These are phyloP conservation scores for Flaveria bidentis DNA, from an alignment of 129 eudicot species.

Conservation along the genomic window DNA sequence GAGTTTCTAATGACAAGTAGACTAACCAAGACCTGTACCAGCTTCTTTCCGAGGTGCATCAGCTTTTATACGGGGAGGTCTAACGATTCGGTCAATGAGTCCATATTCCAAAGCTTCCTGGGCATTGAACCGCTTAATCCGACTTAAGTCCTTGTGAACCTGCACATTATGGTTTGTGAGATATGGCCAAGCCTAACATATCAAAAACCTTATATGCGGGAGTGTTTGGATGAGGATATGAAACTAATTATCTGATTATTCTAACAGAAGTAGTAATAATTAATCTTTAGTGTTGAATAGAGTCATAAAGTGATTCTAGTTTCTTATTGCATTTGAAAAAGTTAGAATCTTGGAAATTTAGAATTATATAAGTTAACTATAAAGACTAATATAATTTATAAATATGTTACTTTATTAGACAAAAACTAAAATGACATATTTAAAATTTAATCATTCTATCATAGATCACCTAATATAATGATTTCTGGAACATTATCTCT, in stretches of 20 bases:
- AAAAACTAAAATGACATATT: background rate
- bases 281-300: background rate
- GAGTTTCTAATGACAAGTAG: background rate
- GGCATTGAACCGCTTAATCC: conserved; percentile 53
- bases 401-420: background rate
- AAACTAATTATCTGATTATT: background rate
- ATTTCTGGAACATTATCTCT: background rate
- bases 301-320: background rate
- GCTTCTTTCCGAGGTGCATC: conserved; percentile 49
- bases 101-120: conserved; percentile 82
- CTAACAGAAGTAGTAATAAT: background rate
- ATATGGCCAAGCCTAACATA: background rate
- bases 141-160: conserved; percentile 58
- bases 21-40: conserved; percentile 40
- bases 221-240: conserved; percentile 9
- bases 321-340: background rate
- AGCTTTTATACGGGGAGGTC: conserved; percentile 59
- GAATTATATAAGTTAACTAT: background rate
- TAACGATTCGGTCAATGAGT: conserved; percentile 62
- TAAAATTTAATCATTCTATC: background rate
- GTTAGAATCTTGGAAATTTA: background rate
- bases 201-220: background rate
- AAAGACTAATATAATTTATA: background rate
- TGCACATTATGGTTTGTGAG: conserved; percentile 34
- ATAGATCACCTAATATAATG: background rate